A percentile compares a stretch with the other conserved stretches of the same genome.
Evolutionary conservation across 2,329 filamentous ascomycete species (phyloP).

Genomic region (Fusarium sarcochroum): DNA sequence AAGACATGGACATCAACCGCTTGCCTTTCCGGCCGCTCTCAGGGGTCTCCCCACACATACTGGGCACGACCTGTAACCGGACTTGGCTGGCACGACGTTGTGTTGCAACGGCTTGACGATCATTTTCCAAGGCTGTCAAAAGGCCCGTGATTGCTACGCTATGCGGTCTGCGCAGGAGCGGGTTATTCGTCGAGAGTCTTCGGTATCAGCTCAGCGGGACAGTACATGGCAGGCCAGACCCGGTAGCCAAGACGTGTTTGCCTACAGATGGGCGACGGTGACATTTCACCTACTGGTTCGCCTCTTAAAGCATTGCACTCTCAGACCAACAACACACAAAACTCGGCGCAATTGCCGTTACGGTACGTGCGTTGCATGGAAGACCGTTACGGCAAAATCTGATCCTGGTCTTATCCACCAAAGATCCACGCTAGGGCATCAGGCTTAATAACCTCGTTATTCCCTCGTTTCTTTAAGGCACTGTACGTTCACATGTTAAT

Average conservation of each 20-base stretch:
- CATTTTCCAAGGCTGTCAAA: slow-evolving; percentile 14
- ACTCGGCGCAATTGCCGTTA: not conserved
- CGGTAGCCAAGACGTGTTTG: not conserved
- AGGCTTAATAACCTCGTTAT: too few species aligned
- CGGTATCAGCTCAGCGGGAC: not conserved
- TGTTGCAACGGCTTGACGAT: slow-evolving; percentile 8
- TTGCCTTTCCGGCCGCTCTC: not conserved
- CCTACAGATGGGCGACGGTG: not conserved
- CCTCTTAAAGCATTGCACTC: not conserved
- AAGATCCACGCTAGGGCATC: not conserved
- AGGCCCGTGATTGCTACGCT: slow-evolving; percentile 18
- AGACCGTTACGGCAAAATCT: not conserved
- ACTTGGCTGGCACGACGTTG: not conserved
- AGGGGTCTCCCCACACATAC: not conserved
- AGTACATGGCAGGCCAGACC: not conserved
- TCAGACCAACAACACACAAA: not conserved
- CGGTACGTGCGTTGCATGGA: not conserved
- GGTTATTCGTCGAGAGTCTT: not conserved
- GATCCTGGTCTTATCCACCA: slow-evolving; percentile 7
- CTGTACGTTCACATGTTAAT: too few species aligned
- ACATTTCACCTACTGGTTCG: not conserved
- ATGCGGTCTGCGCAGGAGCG: not conserved
- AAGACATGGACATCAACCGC: not conserved
- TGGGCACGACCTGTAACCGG: not conserved
- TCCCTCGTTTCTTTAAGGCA: too few species aligned